These are phyloP conservation scores for Basipetospora chlamydospora DNA, from an alignment of 2,329 filamentous ascomycete genomes.

Conservation along the genomic window DNA sequence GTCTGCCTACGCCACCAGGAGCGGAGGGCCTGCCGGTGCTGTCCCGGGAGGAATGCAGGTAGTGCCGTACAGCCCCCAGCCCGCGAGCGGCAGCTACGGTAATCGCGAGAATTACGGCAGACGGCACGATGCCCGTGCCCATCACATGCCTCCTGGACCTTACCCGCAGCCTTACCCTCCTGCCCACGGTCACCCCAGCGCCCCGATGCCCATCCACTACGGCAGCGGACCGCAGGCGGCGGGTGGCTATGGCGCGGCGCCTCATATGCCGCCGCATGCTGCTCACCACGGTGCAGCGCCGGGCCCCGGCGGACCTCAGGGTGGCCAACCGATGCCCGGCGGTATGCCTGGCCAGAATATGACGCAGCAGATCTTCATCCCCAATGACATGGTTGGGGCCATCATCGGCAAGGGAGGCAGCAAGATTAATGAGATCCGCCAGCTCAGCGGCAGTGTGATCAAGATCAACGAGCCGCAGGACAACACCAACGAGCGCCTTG, in stretches of 20 bases:
- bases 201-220: constrained; percentile 64
- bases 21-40: constrained; percentile 80
- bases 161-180: constrained; percentile 59
- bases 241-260: constrained; percentile 63
- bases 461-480: constrained; percentile 99
- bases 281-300: constrained; percentile 44
- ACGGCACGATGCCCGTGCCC: constrained; percentile 57
- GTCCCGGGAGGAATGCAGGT: constrained; percentile 98
- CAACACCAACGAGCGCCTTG: constrained; percentile 94
- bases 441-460: constrained; percentile 93
- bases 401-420: constrained; percentile 98
- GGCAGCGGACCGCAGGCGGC: constrained; percentile 50
- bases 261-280: constrained; percentile 59
- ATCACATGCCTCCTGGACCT: constrained; percentile 60
- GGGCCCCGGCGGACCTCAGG: constrained; percentile 28
- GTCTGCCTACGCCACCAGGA: constrained; percentile 93
- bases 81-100: constrained; percentile 71
- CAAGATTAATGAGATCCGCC: constrained; percentile 98
- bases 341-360: constrained; percentile 48
- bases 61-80: constrained; percentile 91
- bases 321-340: constrained; percentile 61
- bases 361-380: constrained; percentile 97
- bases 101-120: constrained; percentile 72
- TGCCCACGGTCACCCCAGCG: constrained; percentile 45
- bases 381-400: constrained; percentile 98